These are phyloP conservation scores for Ehretia macrophylla DNA, from an alignment of 257 asterid genomes.

Conservation along the genomic window DNA sequence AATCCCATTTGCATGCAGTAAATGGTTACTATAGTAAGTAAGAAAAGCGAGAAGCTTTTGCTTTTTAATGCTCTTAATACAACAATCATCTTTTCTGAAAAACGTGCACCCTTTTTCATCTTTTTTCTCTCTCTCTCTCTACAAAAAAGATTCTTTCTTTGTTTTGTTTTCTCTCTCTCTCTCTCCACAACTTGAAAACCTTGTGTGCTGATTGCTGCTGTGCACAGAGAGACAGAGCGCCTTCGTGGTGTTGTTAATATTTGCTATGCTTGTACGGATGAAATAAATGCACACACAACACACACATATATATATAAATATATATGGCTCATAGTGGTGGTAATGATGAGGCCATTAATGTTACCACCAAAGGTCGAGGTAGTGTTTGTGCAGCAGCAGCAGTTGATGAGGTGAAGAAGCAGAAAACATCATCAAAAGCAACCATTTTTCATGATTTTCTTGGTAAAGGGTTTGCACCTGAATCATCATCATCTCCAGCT, in stretches of 20 bases:
- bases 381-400: slow-evolving; percentile 28
- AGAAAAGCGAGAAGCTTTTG: slow-evolving; percentile 46
- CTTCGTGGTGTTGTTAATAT: not conserved
- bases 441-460: slow-evolving; percentile 83
- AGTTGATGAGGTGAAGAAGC: slow-evolving; percentile 45
- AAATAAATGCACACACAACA: slow-evolving; percentile 1
- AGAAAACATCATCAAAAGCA: slow-evolving; percentile 12
- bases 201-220: not conserved
- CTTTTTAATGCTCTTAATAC: slow-evolving; percentile 37
- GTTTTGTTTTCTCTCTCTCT: slow-evolving; percentile 21
- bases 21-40: not conserved
- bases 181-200: slow-evolving; percentile 45
- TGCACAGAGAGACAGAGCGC: not conserved
- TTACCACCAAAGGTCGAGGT: slow-evolving; percentile 10
- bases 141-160: slow-evolving; percentile 1
- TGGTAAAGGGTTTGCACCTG: slow-evolving; percentile 51
- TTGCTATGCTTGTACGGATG: slow-evolving; percentile 1
- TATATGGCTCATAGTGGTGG: slow-evolving; percentile 73
- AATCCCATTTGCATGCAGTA: slow-evolving; percentile 17
- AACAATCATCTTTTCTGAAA: slow-evolving; percentile 32
- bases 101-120: slow-evolving; percentile 25
- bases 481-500: slow-evolving; percentile 29
- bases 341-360: slow-evolving; percentile 27
- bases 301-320: not conserved
- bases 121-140: slow-evolving; percentile 12